Evolutionary conservation across 805 yeast species (phyloP).

Genomic region (Spathaspora hagerdaliae): DNA sequence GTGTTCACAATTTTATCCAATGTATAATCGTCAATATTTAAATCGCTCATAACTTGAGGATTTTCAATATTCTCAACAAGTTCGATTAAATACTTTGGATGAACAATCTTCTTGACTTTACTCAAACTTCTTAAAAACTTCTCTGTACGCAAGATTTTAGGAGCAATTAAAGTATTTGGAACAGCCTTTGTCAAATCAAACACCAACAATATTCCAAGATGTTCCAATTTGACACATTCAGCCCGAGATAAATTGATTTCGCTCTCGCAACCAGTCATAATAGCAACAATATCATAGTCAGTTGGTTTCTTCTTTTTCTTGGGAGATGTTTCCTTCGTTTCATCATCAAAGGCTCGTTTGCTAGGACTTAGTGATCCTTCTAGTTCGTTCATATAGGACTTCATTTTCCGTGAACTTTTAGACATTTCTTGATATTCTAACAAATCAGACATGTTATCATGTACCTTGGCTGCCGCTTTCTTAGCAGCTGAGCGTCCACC

Average conservation of each 20-base stretch:
- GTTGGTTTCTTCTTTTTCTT: constrained; percentile 2
- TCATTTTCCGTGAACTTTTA: constrained; percentile 42
- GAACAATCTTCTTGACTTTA: constrained; percentile 47
- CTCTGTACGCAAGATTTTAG: constrained; percentile 78
- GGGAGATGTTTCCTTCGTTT: constrained; percentile 1
- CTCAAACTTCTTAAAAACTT: constrained; percentile 76
- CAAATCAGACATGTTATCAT: constrained; percentile 63
- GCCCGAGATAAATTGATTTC: constrained; percentile 31
- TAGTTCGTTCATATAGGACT: constrained; percentile 31
- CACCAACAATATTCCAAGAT: constrained; percentile 56
- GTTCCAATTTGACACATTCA: constrained; percentile 41
- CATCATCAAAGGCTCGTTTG: background rate
- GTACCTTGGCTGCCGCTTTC: constrained; percentile 63
- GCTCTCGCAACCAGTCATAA: constrained; percentile 65
- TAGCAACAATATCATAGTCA: constrained; percentile 40
- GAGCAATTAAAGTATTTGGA: constrained; percentile 60
- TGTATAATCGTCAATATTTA: constrained; percentile 26
- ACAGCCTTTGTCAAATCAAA: constrained; percentile 38
- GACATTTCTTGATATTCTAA: constrained; percentile 54
- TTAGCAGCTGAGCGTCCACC: constrained; percentile 55
- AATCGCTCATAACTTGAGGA: constrained; percentile 13
- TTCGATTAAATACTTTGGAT: constrained; percentile 51
- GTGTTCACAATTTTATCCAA: constrained; percentile 28
- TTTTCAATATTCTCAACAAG: constrained; percentile 24
- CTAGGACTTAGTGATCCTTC: constrained; percentile 15